Percentiles rank a stretch among this genome's conserved stretches.
These are phyloP conservation scores for Eucalyptus tenuipes DNA, from an alignment of 345 rosid species.

Conservation along the genomic window DNA sequence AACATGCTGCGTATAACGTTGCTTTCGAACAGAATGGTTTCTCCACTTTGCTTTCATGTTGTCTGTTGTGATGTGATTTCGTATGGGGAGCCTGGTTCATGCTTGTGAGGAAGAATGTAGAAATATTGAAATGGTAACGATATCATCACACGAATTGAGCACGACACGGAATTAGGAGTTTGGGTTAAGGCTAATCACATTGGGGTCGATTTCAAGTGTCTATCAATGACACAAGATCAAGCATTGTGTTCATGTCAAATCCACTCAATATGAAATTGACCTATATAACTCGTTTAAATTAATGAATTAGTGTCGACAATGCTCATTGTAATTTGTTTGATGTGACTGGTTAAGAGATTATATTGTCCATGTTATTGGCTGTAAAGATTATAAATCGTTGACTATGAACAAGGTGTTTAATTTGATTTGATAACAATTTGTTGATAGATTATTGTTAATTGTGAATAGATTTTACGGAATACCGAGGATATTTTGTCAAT, in stretches of 20 bases:
- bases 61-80: not conserved
- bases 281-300: not conserved
- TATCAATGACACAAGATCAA: not conserved
- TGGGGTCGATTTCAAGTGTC: not conserved
- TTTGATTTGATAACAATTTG: not conserved
- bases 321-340: fast-evolving
- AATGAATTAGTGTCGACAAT: fast-evolving
- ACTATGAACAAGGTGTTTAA: not conserved
- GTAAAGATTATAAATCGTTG: not conserved
- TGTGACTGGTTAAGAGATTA: not conserved
- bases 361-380: not conserved
- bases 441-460: not conserved
- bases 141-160: not conserved
- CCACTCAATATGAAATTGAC: not conserved
- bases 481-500: not conserved
- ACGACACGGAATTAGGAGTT: not conserved
- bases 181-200: not conserved
- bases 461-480: not conserved
- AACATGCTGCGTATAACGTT: not conserved
- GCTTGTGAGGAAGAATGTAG: not conserved
- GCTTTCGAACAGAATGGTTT: not conserved
- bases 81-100: not conserved
- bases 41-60: not conserved
- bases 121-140: not conserved
- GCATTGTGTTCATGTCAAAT: not conserved